phyloP scores from a whole-genome alignment of 768 basidiomycete species.

The Boletus subparvulus region DNA sequence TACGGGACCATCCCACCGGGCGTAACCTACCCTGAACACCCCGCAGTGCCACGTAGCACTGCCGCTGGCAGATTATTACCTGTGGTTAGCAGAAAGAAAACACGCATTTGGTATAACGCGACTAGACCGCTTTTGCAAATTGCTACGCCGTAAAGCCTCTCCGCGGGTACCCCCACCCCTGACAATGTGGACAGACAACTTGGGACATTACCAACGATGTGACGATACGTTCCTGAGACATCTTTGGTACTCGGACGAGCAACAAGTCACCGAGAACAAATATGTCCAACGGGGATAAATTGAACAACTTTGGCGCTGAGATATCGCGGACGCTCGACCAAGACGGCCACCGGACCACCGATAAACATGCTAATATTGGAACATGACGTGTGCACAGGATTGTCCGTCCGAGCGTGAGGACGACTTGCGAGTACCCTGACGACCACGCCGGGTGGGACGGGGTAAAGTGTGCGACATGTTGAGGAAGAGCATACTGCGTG shows the following conservation, averaged over 20 bases:
- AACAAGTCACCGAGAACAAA: conserved; percentile 1
- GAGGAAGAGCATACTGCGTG: conserved; percentile 11
- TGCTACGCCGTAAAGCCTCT: neutral
- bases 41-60: too few species aligned
- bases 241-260: neutral
- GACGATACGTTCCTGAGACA: neutral
- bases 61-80: too few species aligned
- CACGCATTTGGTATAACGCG: neutral
- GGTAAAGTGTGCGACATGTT: neutral
- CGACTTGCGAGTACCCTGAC: neutral
- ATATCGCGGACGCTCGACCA: conserved; percentile 12
- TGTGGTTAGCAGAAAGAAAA: neutral
- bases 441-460: neutral
- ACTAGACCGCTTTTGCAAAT: neutral
- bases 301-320: conserved; percentile 4
- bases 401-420: neutral
- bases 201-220: neutral
- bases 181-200: neutral
- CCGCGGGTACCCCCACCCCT: neutral
- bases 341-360: neutral
- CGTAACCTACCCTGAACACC: too few species aligned
- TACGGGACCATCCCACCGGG: too few species aligned
- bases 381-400: conserved; percentile 1
- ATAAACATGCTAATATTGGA: conserved; percentile 10
- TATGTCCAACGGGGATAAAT: conserved; percentile 3